phyloP scores from a whole-genome alignment of 2,329 filamentous ascomycete genomes.

The Dendryphion nanum region DNA sequence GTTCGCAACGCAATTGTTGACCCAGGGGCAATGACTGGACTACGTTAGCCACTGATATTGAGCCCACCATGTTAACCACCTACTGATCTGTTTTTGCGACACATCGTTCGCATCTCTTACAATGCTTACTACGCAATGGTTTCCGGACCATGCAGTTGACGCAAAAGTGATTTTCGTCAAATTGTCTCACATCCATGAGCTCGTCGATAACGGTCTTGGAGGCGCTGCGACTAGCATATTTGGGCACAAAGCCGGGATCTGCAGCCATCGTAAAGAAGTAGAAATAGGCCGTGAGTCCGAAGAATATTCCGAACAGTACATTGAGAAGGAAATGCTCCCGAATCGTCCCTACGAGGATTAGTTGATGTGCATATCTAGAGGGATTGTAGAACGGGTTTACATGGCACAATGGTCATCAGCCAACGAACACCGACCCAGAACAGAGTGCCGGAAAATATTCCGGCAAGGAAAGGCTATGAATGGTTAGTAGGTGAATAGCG shows the following conservation, averaged over 20 bases:
- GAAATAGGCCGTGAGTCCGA: slow-evolving; percentile 74
- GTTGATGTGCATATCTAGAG: too few species aligned
- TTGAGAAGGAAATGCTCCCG: slow-evolving; percentile 71
- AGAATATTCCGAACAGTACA: slow-evolving; percentile 66
- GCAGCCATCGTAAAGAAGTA: slow-evolving; percentile 81
- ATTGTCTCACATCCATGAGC: slow-evolving; percentile 79
- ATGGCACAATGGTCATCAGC: slow-evolving; percentile 69
- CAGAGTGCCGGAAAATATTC: slow-evolving; percentile 84
- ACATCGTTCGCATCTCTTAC: slow-evolving; percentile 84
- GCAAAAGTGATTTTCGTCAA: slow-evolving; percentile 93
- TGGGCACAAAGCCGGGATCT: slow-evolving; percentile 92
- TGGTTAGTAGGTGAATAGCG: slow-evolving; percentile 9
- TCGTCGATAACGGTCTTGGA: slow-evolving; percentile 89
- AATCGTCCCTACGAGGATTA: slow-evolving; percentile 62
- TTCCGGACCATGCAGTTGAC: slow-evolving; percentile 91
- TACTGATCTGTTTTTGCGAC: slow-evolving; percentile 97
- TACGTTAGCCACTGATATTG: background rate
- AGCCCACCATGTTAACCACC: slow-evolving; percentile 40
- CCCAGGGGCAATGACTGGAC: slow-evolving; percentile 81
- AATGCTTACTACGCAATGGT: slow-evolving; percentile 93
- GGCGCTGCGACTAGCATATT: slow-evolving; percentile 82
- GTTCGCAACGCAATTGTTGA: slow-evolving; percentile 91
- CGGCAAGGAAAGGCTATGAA: slow-evolving; percentile 78
- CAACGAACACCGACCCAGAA: slow-evolving; percentile 80
- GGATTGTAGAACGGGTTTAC: slow-evolving; percentile 51